phyloP scores from a whole-genome alignment of 768 basidiomycete genomes.

The Lactarius sanguifluus region DNA sequence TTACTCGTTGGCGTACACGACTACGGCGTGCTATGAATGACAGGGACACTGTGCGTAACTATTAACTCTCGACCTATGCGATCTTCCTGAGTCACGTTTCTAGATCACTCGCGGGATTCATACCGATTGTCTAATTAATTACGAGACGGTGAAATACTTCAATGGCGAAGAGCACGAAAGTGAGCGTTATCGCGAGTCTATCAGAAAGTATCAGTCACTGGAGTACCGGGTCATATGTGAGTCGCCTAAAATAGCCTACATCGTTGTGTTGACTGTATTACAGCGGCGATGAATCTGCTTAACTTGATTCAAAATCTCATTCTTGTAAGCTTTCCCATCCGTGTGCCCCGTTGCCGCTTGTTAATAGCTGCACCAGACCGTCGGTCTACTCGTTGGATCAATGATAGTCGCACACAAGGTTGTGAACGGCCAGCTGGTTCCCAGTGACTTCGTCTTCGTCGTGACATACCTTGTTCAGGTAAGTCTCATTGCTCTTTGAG shows the following conservation, averaged over 20 bases:
- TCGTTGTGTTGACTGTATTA: conserved; percentile 4
- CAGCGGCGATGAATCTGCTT: conserved; percentile 70
- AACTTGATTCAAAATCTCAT: conserved; percentile 82
- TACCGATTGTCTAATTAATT: conserved; percentile 77
- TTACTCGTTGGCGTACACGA: conserved; percentile 73
- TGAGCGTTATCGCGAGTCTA: conserved; percentile 66
- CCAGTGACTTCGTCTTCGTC: conserved; percentile 75
- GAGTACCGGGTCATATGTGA: conserved; percentile 74
- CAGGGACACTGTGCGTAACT: conserved; percentile 60
- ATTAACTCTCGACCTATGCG: conserved; percentile 10
- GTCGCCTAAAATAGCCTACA: conserved; percentile 31
- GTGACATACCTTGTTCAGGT: conserved; percentile 81
- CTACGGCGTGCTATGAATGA: conserved; percentile 81
- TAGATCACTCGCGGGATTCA: conserved; percentile 80
- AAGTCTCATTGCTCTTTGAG: conserved; percentile 25
- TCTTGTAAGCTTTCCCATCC: conserved; percentile 48
- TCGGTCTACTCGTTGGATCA: conserved; percentile 79
- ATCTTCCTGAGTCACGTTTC: not conserved
- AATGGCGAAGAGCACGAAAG: conserved; percentile 82
- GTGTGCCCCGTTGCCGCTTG: not conserved
- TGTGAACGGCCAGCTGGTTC: conserved; percentile 47
- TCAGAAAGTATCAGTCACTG: conserved; percentile 68
- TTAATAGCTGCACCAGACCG: conserved; percentile 45
- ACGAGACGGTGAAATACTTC: conserved; percentile 88
- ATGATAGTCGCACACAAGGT: conserved; percentile 76